Conservation (phyloP, 805 yeast genomes). For the Lipomyces spencermartinsiae region DNA sequence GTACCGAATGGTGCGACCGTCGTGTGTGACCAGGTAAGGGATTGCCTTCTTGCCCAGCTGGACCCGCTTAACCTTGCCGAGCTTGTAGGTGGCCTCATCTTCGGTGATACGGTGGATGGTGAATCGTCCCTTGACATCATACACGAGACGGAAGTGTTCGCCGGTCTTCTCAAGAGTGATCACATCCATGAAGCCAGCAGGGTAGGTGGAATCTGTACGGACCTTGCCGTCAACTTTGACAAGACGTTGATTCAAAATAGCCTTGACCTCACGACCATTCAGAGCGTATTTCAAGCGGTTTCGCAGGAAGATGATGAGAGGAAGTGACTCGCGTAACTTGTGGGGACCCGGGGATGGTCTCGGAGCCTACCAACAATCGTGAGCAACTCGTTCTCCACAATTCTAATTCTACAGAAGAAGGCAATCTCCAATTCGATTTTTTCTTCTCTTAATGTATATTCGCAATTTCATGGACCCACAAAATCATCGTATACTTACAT, state of each 20-base stretch:
- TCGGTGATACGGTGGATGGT: slow-evolving; percentile 99
- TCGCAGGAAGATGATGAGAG: slow-evolving; percentile 95
- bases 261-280: slow-evolving; percentile 98
- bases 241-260: slow-evolving; percentile 97
- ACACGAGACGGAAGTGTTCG: slow-evolving; percentile 98
- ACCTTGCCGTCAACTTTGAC: slow-evolving; percentile 99
- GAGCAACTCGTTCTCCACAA: neutral
- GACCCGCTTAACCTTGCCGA: slow-evolving; percentile 97
- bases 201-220: slow-evolving; percentile 98
- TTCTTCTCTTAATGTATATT: neutral
- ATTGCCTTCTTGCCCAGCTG: slow-evolving; percentile 98
- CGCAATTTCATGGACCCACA: neutral
- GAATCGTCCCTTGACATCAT: slow-evolving; percentile 98
- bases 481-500: slow-evolving; percentile 46
- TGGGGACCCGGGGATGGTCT: slow-evolving; percentile 99
- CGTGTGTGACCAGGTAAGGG: slow-evolving; percentile 99
- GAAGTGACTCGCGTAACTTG: slow-evolving; percentile 97
- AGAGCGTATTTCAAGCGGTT: slow-evolving; percentile 99
- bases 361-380: slow-evolving; percentile 65
- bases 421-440: neutral
- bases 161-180: slow-evolving; percentile 96
- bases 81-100: slow-evolving; percentile 98
- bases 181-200: slow-evolving; percentile 99
- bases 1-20: slow-evolving; percentile 99
- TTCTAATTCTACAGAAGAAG: neutral